Base-by-base conservation (phyloP, 73 alveolate species). In the Halteria grandinella region DNA sequence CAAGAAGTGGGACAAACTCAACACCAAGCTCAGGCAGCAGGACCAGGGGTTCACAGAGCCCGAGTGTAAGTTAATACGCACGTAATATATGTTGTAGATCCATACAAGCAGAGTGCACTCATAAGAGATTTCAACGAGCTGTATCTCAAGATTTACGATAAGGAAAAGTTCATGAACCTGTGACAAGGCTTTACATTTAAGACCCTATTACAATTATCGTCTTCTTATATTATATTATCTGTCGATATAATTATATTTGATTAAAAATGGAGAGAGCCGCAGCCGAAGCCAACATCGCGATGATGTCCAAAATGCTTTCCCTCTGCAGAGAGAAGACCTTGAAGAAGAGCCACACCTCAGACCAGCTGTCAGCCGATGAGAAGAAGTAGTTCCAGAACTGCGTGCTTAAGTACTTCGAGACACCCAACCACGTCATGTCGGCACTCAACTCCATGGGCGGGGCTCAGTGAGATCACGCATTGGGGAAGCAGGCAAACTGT, bases 1-100 rank as follows among this genome's bases (percentile, higher is more conserved):
- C 34, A 79, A 88, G 55, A 88, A 88, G 49, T 88, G 95, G 95
- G 89, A 74, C 76, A 88, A 71, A 58, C 80, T 88, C 25, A 62
- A 63, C 58, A 58, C 44, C 54, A 44, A 64, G 33, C 90, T 83
- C 6, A 82, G 72, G 70, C 62, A 69, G 40, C 33, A 39, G n/a
- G 76, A 88, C 62, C 64, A 80, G 33, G 59, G 66, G 40, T 88
- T 63, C 52, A 23, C 48, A 12, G 90, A 73, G 33, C 92, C 92
- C 4, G 74, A 75, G 25, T 41, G 80, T 66, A 66, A 45, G 28
- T 2, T n/a, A 44, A 27, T 44, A 12, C 60, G 10, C 15, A 7
- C 7, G 18, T 48, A 17, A 23, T 12, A 41, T 44, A 5, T 14
- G 10, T 25, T 45, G 23, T 66, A 40, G 57, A 50, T 8, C 95